A percentile compares a stretch with the other conserved stretches of the same genome.
Conservation (phyloP, 1,139 yeast species). For the Protomyces macrosporus region DNA sequence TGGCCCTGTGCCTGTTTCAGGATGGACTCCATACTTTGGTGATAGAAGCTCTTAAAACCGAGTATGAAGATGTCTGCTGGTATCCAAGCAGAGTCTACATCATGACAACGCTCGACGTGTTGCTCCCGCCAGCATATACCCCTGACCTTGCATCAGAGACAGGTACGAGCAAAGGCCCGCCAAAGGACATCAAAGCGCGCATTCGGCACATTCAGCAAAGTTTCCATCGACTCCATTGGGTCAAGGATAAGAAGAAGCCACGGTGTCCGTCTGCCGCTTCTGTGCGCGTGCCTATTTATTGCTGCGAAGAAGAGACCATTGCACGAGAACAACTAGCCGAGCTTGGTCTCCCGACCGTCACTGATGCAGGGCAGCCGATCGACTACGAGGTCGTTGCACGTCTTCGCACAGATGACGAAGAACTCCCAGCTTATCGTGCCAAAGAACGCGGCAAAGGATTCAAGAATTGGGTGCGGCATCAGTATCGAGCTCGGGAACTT, state of each 20-base stretch:
- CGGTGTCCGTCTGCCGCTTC: not conserved
- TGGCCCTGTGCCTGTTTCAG: not conserved
- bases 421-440: not conserved
- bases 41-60: too few species aligned
- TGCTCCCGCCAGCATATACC: not conserved
- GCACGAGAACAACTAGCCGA: not conserved
- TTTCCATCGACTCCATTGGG: not conserved
- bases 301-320: not conserved
- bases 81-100: too few species aligned
- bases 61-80: too few species aligned
- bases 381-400: not conserved
- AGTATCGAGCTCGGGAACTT: not conserved
- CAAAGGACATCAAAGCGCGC: not conserved
- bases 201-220: not conserved
- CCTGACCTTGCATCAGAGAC: not conserved
- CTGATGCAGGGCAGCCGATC: not conserved
- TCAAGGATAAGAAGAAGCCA: not conserved
- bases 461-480: not conserved
- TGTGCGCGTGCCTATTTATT: not conserved
- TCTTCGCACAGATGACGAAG: not conserved
- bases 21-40: too few species aligned
- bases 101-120: not conserved
- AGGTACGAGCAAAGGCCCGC: not conserved
- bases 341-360: not conserved
- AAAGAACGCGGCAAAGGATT: not conserved